Conservation (phyloP, 2,329 filamentous ascomycete species). For the Neoarthrinium moseri region DNA sequence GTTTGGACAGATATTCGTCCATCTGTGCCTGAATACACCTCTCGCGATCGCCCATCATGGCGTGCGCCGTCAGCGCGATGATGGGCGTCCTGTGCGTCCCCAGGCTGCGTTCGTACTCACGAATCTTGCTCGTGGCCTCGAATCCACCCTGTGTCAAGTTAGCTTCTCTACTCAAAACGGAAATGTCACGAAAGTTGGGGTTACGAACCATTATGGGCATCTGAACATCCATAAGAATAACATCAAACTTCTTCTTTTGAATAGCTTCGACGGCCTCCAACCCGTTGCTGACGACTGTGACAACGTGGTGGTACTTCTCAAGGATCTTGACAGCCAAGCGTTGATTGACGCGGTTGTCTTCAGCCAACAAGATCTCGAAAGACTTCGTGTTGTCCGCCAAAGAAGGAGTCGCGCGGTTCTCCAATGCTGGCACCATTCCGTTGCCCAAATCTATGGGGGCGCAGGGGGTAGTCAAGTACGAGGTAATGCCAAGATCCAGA, state of each 20-base stretch:
- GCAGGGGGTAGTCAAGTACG: conserved; percentile 97
- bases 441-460: conserved; percentile 92
- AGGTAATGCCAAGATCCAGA: conserved; percentile 93
- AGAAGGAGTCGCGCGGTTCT: conserved; percentile 87
- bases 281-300: conserved; percentile 93
- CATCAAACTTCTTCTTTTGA: conserved; percentile 89
- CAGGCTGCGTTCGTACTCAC: conserved; percentile 85
- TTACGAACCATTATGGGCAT: conserved; percentile 91
- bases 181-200: conserved; percentile 3
- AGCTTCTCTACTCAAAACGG: no score
- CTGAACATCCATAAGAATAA: conserved; percentile 98
- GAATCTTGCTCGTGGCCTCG: conserved; percentile 93
- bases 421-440: conserved; percentile 91
- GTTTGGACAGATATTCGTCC: conserved; percentile 98
- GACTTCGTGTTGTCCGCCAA: conserved; percentile 93
- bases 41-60: conserved; percentile 97
- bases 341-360: conserved; percentile 98
- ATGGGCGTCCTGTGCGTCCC: conserved; percentile 85
- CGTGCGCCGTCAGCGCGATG: conserved; percentile 94
- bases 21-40: conserved; percentile 99
- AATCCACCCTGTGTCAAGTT: conserved; percentile 72
- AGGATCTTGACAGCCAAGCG: conserved; percentile 94
- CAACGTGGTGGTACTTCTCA: conserved; percentile 91
- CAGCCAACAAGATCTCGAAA: conserved; percentile 90
- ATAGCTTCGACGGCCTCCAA: conserved; percentile 91